phyloP scores from a whole-genome alignment of 495 filamentous ascomycete genomes.

The Daldinia concentrica region DNA sequence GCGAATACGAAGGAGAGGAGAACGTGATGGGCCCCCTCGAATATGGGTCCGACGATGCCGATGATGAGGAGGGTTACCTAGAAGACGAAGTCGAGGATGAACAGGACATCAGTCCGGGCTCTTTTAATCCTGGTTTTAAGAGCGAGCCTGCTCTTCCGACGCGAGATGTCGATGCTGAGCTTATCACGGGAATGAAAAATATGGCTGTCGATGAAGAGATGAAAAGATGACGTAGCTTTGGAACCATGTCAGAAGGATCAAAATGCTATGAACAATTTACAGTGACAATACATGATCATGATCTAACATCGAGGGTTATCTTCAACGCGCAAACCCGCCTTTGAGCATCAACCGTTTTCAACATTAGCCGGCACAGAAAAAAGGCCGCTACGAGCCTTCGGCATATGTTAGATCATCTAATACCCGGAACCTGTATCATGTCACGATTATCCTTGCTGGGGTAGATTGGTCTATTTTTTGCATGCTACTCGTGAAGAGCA shows the following conservation, averaged over 20 bases:
- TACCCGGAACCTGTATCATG: not conserved
- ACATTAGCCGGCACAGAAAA: not conserved
- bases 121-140: slow-evolving; percentile 1
- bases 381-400: not conserved
- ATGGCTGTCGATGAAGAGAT: slow-evolving; percentile 49
- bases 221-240: slow-evolving; percentile 23
- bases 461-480: slow-evolving; percentile 24
- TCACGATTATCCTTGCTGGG: not conserved
- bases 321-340: slow-evolving; percentile 1
- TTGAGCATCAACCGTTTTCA: not conserved
- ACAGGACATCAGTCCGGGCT: not conserved
- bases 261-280: not conserved
- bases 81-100: slow-evolving; percentile 41
- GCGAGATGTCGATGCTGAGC: slow-evolving; percentile 56
- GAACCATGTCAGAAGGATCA: not conserved
- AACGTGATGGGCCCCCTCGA: slow-evolving; percentile 48
- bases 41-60: slow-evolving; percentile 44
- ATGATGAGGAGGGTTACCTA: slow-evolving; percentile 51
- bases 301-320: not conserved
- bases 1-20: slow-evolving; percentile 52
- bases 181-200: slow-evolving; percentile 61
- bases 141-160: slow-evolving; percentile 29
- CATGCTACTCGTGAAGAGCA: slow-evolving; percentile 19
- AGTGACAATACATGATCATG: slow-evolving; percentile 10
- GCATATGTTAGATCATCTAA: not conserved